Percentiles rank a stretch among this genome's conserved stretches.
phyloP scores from a whole-genome alignment of 345 rosid genomes.

The Salix brachista region DNA sequence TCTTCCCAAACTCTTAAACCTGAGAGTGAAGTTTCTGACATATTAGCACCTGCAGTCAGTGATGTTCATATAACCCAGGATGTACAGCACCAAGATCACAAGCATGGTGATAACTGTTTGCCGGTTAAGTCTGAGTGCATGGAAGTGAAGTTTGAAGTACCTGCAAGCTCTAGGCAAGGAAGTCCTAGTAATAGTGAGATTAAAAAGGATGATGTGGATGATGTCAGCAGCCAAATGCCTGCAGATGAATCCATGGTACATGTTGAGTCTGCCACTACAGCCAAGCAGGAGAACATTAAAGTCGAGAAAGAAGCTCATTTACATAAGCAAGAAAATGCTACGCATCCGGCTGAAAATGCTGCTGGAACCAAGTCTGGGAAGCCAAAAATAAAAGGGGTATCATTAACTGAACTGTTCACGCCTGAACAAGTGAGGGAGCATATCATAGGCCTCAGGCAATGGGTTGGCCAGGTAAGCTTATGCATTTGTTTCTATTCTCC shows the following conservation, averaged over 20 bases:
- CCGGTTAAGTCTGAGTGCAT: constrained; percentile 47
- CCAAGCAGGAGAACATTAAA: constrained; percentile 45
- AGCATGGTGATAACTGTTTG: constrained; percentile 33
- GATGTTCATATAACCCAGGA: constrained; percentile 42
- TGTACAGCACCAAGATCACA: constrained; percentile 46
- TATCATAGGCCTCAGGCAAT: constrained; percentile 88
- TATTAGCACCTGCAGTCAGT: constrained; percentile 29
- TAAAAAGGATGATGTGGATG: constrained; percentile 48
- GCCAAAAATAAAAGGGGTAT: constrained; percentile 93
- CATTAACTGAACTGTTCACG: constrained; percentile 89
- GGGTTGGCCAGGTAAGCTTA: constrained; percentile 94
- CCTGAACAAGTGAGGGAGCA: constrained; percentile 97
- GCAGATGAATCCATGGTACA: constrained; percentile 36
- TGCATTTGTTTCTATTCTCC: neutral
- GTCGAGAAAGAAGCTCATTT: constrained; percentile 51
- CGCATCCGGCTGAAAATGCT: constrained; percentile 44
- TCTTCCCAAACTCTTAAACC: constrained; percentile 43
- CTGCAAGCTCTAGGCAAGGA: constrained; percentile 47
- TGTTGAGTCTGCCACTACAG: constrained; percentile 26
- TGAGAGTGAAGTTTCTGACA: constrained; percentile 43
- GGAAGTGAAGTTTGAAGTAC: constrained; percentile 55
- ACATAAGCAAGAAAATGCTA: constrained; percentile 51
- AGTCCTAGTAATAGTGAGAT: constrained; percentile 43
- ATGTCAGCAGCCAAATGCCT: constrained; percentile 38
- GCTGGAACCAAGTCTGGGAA: constrained; percentile 71